Percentiles rank a stretch among this genome's conserved stretches.
Evolutionary conservation across 768 basidiomycete genomes (phyloP).

Genomic region (Paxillus involutus): DNA sequence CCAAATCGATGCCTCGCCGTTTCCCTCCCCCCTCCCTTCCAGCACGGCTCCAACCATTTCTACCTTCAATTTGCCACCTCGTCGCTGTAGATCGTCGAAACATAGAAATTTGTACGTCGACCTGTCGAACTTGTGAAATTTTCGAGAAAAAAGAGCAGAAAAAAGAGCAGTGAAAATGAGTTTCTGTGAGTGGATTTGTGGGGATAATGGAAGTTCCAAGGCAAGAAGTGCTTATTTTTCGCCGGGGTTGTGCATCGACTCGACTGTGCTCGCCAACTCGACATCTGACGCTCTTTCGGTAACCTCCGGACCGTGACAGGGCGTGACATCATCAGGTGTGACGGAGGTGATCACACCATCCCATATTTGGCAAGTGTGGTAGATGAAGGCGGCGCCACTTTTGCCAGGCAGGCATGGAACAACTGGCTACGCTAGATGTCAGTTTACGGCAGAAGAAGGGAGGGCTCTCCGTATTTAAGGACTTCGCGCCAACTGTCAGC

Average conservation of each 20-base stretch:
- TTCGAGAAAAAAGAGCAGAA: conserved; percentile 7
- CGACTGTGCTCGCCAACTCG: conserved; percentile 18
- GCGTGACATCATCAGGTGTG: conserved; percentile 12
- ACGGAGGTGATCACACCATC: conserved; percentile 15
- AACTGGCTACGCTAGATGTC: background rate
- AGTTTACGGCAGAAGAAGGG: conserved; percentile 23
- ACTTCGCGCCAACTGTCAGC: background rate
- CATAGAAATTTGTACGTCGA: background rate
- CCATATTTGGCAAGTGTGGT: conserved; percentile 23
- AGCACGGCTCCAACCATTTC: conserved; percentile 8
- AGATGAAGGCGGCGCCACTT: background rate
- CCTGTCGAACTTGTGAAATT: background rate
- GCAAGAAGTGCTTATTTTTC: conserved; percentile 31
- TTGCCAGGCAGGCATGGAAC: no score
- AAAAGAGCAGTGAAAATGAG: background rate
- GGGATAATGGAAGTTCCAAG: conserved; percentile 34
- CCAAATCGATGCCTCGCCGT: conserved; percentile 25
- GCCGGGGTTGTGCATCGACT: conserved; percentile 12
- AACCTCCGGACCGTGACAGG: conserved; percentile 22
- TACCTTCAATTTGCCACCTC: background rate
- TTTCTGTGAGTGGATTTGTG: conserved; percentile 11
- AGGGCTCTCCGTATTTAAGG: conserved; percentile 14
- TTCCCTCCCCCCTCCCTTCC: conserved; percentile 18
- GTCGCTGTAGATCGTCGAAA: background rate
- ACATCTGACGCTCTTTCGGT: conserved; percentile 17